A percentile compares a stretch with the other conserved stretches of the same genome.
Conservation (phyloP, 192 early-diverging fungal genomes). For the Martensiomyces pterosporus region DNA sequence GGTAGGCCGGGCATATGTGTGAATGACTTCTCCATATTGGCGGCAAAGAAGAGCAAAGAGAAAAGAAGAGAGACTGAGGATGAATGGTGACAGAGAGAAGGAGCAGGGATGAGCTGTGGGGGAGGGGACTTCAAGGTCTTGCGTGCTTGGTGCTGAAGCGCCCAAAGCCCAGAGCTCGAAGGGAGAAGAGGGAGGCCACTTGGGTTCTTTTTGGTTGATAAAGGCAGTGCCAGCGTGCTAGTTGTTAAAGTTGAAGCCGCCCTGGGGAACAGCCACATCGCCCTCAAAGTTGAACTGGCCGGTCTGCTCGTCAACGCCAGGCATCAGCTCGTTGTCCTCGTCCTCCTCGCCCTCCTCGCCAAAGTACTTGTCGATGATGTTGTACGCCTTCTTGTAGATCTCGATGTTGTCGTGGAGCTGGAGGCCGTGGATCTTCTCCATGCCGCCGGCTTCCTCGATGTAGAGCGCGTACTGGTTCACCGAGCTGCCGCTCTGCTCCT, state of each 20-base stretch:
- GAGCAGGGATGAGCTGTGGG: not conserved
- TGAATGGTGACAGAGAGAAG: not conserved
- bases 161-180: too few relatives aligned
- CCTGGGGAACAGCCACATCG: conserved; percentile 64
- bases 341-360: conserved; percentile 80
- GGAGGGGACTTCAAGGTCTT: too few relatives aligned
- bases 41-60: conserved; percentile 4
- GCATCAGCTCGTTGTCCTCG: conserved; percentile 57
- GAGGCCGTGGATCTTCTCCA: conserved; percentile 92
- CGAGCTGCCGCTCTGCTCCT: conserved; percentile 49
- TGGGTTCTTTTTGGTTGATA: too few relatives aligned
- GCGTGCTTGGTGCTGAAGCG: too few relatives aligned
- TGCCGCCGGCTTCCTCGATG: conserved; percentile 92
- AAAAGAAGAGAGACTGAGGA: too few relatives aligned
- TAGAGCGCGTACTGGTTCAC: conserved; percentile 83
- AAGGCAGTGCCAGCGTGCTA: conserved; percentile 3
- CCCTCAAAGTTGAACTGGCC: conserved; percentile 77
- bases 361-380: conserved; percentile 96
- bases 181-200: too few relatives aligned
- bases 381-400: conserved; percentile 95
- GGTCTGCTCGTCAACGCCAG: conserved; percentile 68
- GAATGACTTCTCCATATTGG: too few relatives aligned
- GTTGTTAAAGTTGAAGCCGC: conserved; percentile 77
- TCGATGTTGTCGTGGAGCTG: conserved; percentile 95
- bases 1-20: too few relatives aligned